phyloP scores from a whole-genome alignment of 148 eudicot genomes.

The Rhododendron ovatum region DNA sequence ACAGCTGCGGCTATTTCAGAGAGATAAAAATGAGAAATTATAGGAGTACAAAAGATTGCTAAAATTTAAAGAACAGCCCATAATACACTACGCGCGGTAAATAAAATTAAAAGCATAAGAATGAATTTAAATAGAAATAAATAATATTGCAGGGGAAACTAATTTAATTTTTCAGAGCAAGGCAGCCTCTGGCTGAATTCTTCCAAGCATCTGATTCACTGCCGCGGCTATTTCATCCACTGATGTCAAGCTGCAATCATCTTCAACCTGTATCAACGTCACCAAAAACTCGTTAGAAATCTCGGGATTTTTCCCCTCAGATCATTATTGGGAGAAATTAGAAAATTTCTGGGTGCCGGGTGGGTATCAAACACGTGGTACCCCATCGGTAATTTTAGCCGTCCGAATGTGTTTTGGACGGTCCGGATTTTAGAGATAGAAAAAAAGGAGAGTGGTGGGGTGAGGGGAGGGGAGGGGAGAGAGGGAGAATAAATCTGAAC shows the following conservation, averaged over 20 bases:
- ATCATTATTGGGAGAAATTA: too few relatives aligned
- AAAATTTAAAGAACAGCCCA: neutral
- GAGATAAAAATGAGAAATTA: too few relatives aligned
- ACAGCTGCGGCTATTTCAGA: too few relatives aligned
- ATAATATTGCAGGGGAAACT: neutral
- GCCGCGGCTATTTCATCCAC: slow-evolving; percentile 57
- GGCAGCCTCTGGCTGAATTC: slow-evolving; percentile 34
- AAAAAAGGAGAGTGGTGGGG: too few relatives aligned
- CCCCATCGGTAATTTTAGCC: too few relatives aligned
- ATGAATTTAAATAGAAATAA: neutral
- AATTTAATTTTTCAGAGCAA: neutral
- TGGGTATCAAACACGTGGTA: too few relatives aligned
- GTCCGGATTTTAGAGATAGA: too few relatives aligned
- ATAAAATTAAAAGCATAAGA: neutral
- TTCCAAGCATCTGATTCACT: slow-evolving; percentile 42
- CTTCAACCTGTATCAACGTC: slow-evolving; percentile 41
- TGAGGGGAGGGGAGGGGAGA: too few relatives aligned
- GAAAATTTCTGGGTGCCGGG: too few relatives aligned
- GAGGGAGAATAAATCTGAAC: too few relatives aligned
- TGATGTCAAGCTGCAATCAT: slow-evolving; percentile 43
- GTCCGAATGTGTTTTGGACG: too few relatives aligned
- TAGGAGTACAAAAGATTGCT: neutral
- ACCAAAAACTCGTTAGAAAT: neutral
- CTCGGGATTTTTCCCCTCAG: neutral
- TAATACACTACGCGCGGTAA: neutral